These are phyloP conservation scores for Hymenochaete sp. DNA, from an alignment of 1,284 basidiomycete genomes.

Conservation along the genomic window DNA sequence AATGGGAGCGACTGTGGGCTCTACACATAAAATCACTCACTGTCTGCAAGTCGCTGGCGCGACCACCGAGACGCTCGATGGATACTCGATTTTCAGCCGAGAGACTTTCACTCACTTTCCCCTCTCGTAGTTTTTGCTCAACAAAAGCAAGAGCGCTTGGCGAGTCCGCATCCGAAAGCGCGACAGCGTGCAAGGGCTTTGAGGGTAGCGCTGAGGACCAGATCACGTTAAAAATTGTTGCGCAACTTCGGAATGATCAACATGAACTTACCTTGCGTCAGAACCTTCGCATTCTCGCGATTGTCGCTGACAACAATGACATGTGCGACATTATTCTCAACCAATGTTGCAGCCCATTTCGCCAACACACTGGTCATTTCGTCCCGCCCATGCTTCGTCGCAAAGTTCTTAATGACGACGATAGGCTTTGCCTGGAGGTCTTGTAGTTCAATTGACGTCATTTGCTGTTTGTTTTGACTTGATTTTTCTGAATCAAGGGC, in stretches of 20 bases:
- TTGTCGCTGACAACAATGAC: conserved; percentile 90
- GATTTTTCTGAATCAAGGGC: conserved; percentile 20
- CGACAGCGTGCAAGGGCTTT: conserved; percentile 73
- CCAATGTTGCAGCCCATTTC: conserved; percentile 78
- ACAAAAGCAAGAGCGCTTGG: conserved; percentile 76
- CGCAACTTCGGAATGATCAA: conserved; percentile 2
- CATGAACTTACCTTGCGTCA: conserved; percentile 59
- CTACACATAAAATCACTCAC: conserved; percentile 34
- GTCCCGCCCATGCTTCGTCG: conserved; percentile 54
- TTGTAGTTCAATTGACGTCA: conserved; percentile 30
- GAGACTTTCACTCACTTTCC: conserved; percentile 43
- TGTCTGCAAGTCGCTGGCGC: conserved; percentile 79
- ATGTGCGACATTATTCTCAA: conserved; percentile 84
- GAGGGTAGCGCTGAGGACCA: conserved; percentile 63
- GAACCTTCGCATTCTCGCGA: conserved; percentile 74
- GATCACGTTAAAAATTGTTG: not conserved
- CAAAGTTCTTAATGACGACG: conserved; percentile 79
- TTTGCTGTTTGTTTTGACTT: conserved; percentile 27
- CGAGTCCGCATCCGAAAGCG: conserved; percentile 80
- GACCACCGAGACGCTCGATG: conserved; percentile 74
- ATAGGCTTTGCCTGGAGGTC: conserved; percentile 65
- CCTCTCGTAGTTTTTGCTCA: conserved; percentile 66
- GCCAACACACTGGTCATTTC: conserved; percentile 72
- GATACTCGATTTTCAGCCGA: conserved; percentile 44
- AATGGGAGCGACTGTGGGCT: not conserved